Conservation (phyloP, 441 rosid genomes). For the Bruguiera hainesii region DNA sequence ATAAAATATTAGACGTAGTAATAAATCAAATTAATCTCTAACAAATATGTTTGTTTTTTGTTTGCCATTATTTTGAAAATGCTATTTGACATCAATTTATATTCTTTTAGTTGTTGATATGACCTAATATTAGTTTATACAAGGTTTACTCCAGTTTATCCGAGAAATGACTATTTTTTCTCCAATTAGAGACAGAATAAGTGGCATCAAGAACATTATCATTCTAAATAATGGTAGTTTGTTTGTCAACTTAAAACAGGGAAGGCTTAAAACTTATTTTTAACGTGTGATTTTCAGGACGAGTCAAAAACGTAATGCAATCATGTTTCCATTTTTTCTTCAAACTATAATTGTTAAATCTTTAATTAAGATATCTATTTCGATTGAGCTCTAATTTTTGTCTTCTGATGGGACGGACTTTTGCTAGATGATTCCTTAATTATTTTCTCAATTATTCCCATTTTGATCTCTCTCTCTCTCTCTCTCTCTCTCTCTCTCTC, state of each 20-base stretch:
- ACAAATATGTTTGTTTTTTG: too few relatives aligned
- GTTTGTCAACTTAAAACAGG: conserved; percentile 25
- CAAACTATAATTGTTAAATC: conserved; percentile 1
- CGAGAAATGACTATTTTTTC: neutral
- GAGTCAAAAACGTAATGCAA: conserved; percentile 25
- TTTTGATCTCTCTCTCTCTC: too few relatives aligned
- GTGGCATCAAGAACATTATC: conserved; percentile 4
- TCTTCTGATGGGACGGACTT: conserved; percentile 28
- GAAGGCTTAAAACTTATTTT: conserved; percentile 9
- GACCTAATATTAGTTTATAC: too few relatives aligned
- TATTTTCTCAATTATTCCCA: neutral
- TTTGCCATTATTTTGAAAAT: too few relatives aligned
- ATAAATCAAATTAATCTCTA: too few relatives aligned
- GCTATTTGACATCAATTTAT: too few relatives aligned
- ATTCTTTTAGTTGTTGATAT: too few relatives aligned
- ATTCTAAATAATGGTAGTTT: neutral
- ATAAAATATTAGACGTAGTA: too few relatives aligned
- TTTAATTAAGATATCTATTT: neutral
- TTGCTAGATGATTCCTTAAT: conserved; percentile 15
- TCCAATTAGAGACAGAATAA: conserved; percentile 6
- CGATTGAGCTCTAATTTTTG: conserved; percentile 3
- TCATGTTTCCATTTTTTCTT: conserved; percentile 10
- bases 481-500: neutral
- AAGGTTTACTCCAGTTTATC: too few relatives aligned
- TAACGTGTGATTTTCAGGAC: neutral